These are phyloP conservation scores for Podaxis sp. DNA, from an alignment of 768 basidiomycete genomes.

Conservation along the genomic window DNA sequence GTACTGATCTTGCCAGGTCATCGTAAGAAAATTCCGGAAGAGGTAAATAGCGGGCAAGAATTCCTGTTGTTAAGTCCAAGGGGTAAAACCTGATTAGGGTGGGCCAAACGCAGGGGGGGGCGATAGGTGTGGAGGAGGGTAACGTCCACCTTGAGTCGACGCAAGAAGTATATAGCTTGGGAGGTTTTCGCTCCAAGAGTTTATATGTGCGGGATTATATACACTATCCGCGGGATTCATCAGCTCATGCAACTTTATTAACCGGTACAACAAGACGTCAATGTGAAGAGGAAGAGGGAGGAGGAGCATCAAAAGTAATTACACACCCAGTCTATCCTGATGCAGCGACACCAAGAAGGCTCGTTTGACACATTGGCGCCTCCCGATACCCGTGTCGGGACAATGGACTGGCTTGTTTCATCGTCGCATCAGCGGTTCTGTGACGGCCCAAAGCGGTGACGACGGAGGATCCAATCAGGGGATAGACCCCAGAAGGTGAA, in stretches of 20 bases:
- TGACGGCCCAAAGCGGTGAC: slow-evolving; percentile 9
- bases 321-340: slow-evolving; percentile 2
- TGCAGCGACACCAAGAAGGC: background rate
- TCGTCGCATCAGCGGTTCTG: slow-evolving; percentile 4
- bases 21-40: background rate
- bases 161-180: background rate
- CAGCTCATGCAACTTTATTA: slow-evolving; percentile 1
- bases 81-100: background rate
- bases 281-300: slow-evolving; percentile 8
- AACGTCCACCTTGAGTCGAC: background rate
- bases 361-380: background rate
- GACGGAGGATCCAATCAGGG: background rate
- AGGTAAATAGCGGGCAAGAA: background rate
- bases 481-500: background rate
- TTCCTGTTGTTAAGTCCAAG: background rate
- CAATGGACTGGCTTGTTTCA: background rate
- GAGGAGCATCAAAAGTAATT: background rate
- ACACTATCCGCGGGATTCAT: background rate
- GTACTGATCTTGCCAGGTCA: slow-evolving; percentile 15
- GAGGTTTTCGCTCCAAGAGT: background rate
- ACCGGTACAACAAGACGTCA: background rate
- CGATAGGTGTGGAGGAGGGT: background rate
- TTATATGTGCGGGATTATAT: slow-evolving; percentile 10
- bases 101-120: background rate
- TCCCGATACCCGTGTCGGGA: slow-evolving; percentile 9